Base-by-base conservation (phyloP, 129 eudicot genomes). In the Tagetes patula region DNA sequence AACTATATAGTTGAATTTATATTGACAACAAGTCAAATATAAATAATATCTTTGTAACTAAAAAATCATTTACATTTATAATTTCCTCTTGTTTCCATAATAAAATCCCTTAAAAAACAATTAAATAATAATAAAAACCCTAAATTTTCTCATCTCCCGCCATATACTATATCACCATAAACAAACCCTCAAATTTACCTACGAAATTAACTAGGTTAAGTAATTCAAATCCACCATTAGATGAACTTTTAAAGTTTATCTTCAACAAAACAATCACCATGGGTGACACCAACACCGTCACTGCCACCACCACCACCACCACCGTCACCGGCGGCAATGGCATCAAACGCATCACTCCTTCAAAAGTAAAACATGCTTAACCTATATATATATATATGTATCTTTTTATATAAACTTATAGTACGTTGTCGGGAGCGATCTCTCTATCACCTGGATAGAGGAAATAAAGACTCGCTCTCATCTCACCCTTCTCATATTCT, bases 311-410 rank as follows among this genome's bases (percentile, higher is more conserved):
- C 8, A 30, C 13, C 36, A 41, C 53, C 41, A 5, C 61, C 63
- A 14, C 70, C 52, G 9, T 13, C 40, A 12, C 33, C 13, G 53
- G 71, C 40, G 58, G 65, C 43, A 65, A 65, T 31, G 74, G 71
- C 61, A 27, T 48, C 38, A 81, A 65, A 65, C 75, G 74, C 56
- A 53, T 80, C 33, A 4, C 56, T 27, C 70, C 75, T 13, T 31
- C 55, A 45, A 39, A 62, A 6, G 79, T 71, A 72, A 53, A 13
- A 32, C n/a, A 12, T 45, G 13, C 4, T 56, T 0, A 5, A 53
- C 54, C 32, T 5, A 49, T 6, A 0, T 67, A 55, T 55, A 31
- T 1, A 13, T 50, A 10, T 1, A 42, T 31, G 2, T 32, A 33
- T 61, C 14, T 10, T 61, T 4, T 5, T 14, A 33, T 43, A 6